Evolutionary conservation across 2,329 filamentous ascomycete species (phyloP).

Genomic region (Aspergillus sp.): DNA sequence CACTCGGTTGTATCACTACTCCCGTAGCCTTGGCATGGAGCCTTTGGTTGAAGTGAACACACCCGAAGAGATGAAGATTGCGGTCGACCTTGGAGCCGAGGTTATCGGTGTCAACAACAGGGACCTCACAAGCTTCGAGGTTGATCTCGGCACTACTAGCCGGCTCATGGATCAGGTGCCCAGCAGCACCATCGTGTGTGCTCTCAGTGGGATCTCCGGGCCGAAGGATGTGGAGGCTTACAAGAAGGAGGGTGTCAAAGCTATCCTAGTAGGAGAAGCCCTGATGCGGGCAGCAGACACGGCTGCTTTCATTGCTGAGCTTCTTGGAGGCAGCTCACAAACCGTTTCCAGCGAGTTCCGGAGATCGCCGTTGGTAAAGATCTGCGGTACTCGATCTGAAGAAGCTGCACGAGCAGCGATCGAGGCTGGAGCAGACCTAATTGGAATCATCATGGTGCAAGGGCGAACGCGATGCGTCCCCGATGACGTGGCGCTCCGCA

Average conservation of each 20-base stretch:
- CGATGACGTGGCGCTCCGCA: conserved; percentile 74
- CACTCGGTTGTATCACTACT: conserved; percentile 82
- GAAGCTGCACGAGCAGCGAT: conserved; percentile 80
- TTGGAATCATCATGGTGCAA: conserved; percentile 89
- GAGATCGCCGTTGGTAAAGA: conserved; percentile 73
- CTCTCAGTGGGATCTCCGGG: conserved; percentile 88
- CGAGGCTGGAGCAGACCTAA: conserved; percentile 82
- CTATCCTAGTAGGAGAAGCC: conserved; percentile 90
- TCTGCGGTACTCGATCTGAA: conserved; percentile 84
- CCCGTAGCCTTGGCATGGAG: conserved; percentile 89
- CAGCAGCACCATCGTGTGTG: conserved; percentile 83
- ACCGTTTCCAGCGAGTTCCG: conserved; percentile 21
- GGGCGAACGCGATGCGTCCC: conserved; percentile 78
- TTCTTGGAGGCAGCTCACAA: conserved; percentile 63
- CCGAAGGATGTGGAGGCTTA: conserved; percentile 86
- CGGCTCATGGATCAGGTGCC: conserved; percentile 85
- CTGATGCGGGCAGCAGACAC: conserved; percentile 90
- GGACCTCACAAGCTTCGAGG: conserved; percentile 93
- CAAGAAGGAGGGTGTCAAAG: conserved; percentile 84
- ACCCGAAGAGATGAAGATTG: conserved; percentile 85
- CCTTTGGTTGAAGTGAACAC: conserved; percentile 96
- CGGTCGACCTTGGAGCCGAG: conserved; percentile 80
- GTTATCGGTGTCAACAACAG: conserved; percentile 98
- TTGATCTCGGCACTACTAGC: conserved; percentile 89
- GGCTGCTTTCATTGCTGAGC: conserved; percentile 75